Percentiles rank a stretch among this genome's conserved stretches.
Evolutionary conservation across 495 filamentous ascomycete genomes (phyloP).

Genomic region (Penicillium lividum): DNA sequence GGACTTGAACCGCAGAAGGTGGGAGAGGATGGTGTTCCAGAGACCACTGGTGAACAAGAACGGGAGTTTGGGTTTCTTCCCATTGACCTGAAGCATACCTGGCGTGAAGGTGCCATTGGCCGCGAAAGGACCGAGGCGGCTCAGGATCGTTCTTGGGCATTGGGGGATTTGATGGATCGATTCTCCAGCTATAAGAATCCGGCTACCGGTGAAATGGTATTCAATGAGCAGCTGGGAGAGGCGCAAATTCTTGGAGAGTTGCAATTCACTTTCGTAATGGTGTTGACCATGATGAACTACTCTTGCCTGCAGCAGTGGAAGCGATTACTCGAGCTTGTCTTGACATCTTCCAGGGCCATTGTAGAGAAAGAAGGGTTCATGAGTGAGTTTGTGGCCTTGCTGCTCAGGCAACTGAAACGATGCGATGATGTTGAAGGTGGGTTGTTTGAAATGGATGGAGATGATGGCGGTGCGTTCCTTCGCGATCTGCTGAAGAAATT

Average conservation of each 20-base stretch:
- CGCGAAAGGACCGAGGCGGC: slow-evolving; percentile 71
- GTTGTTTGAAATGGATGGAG: slow-evolving; percentile 52
- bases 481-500: slow-evolving; percentile 57
- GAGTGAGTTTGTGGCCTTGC: slow-evolving; percentile 55
- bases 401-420: slow-evolving; percentile 71
- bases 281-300: slow-evolving; percentile 77
- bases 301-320: slow-evolving; percentile 92
- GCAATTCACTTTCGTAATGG: slow-evolving; percentile 81
- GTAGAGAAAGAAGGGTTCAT: slow-evolving; percentile 59
- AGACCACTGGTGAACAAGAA: slow-evolving; percentile 31
- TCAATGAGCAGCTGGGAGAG: slow-evolving; percentile 30
- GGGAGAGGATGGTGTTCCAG: slow-evolving; percentile 8
- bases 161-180: slow-evolving; percentile 53
- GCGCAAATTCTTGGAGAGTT: slow-evolving; percentile 76
- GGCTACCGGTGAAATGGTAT: slow-evolving; percentile 12
- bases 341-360: slow-evolving; percentile 67
- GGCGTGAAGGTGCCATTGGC: slow-evolving; percentile 67
- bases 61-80: slow-evolving; percentile 48
- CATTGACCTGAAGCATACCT: slow-evolving; percentile 60
- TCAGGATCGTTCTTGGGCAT: slow-evolving; percentile 70
- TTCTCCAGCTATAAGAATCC: slow-evolving; percentile 29
- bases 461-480: slow-evolving; percentile 57
- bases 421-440: slow-evolving; percentile 67
- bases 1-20: slow-evolving; percentile 37
- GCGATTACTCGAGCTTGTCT: slow-evolving; percentile 65